Conservation (phyloP, 106 monocot genomes). For the Dendrobium chrysotoxum region DNA sequence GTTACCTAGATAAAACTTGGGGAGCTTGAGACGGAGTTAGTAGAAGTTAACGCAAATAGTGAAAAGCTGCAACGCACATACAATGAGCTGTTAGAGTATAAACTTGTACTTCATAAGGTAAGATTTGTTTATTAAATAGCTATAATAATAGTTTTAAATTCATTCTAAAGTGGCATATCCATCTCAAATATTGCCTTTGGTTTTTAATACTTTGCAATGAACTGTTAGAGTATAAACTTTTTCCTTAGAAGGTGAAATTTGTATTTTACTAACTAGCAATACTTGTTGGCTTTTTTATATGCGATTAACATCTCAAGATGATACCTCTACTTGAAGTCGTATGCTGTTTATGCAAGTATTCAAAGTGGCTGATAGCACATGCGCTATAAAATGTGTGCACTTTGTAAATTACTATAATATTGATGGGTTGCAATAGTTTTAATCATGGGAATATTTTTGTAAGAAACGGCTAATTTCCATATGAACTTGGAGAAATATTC, state of each 20-base stretch:
- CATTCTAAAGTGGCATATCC: neutral
- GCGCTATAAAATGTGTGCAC: neutral
- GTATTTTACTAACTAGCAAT: constrained; percentile 1
- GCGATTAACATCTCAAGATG: neutral
- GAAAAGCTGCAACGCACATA: constrained; percentile 83
- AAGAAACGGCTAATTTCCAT: neutral
- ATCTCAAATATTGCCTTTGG: neutral
- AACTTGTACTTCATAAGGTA: constrained; percentile 79
- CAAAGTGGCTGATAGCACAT: neutral
- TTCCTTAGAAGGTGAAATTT: neutral
- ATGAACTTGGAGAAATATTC: neutral
- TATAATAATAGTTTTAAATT: neutral
- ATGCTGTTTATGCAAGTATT: neutral
- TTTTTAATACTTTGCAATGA: neutral
- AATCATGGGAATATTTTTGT: neutral
- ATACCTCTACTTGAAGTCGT: neutral
- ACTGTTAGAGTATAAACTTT: neutral
- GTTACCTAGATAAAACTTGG: constrained; percentile 66
- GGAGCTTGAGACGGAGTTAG: constrained; percentile 83
- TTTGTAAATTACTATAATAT: neutral
- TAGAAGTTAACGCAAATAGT: constrained; percentile 85
- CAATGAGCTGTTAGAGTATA: constrained; percentile 87
- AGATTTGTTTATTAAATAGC: neutral
- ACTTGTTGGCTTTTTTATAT: neutral
- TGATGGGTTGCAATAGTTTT: neutral